Base-by-base conservation (phyloP, 1,139 yeast genomes). In the Meyerozyma carpophila region DNA sequence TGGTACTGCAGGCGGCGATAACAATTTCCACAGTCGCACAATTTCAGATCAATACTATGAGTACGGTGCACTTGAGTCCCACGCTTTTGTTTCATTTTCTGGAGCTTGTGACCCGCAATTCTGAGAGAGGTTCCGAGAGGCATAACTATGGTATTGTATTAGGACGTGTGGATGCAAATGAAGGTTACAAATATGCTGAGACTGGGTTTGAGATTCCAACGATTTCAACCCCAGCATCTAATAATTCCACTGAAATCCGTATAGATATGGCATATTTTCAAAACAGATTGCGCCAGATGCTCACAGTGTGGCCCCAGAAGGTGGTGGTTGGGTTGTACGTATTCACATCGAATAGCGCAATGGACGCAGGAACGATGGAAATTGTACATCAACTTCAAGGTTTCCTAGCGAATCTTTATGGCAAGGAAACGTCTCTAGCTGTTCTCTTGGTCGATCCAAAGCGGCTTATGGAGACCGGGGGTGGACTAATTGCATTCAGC, bases 251-350 rank as follows among this genome's bases (percentile, higher is more conserved):
- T 41, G 40, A 41, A 3, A 50, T 56, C 44, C 29, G 13, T n/a
- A 27, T 27, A 27, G 66, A 68, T 47, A 41, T 47, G 24, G 57
- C 52, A 5, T 68, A 57, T 45, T 54, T 66, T 32, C 39, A 53
- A 16, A 56, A 51, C 31, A 51, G 72, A 42, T 49, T 56, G 32
- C 57, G 52, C 5, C 71, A 68, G 44, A 61, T 62, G 47, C 45
- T 50, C 13, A 55, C 62, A 0, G 63, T 67, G 0, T 46, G 54
- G 10, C 71, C 73, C 0, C 56, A 58, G 26, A 55, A 54, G 26
- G 43, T 48, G 10, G 49, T 67, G 5, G 48, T 68, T 7, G 75
- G 75, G 0, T 37, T 66, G 1, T 69, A 66, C 46, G 58, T 58
- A 11, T 48, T 65, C 2, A 41, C 43, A 7, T 21, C 45, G 8